Percentiles rank a stretch among this genome's conserved stretches.
Conservation (phyloP, 345 rosid genomes). For the Eucalyptus urophylla region DNA sequence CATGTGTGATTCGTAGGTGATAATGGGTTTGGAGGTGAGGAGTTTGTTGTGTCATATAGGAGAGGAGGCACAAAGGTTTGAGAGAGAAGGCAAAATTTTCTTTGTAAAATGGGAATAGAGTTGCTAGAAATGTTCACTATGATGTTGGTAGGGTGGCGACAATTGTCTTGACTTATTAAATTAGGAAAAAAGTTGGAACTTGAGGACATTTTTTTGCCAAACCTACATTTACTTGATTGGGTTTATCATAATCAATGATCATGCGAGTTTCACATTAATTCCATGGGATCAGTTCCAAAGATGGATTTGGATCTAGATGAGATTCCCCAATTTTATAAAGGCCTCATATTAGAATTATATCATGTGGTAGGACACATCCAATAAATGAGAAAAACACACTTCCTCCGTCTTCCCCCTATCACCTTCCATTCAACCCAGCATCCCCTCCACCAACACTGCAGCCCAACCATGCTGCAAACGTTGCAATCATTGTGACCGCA, state of each 20-base stretch:
- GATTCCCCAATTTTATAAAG: too few species aligned
- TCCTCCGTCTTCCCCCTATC: neutral
- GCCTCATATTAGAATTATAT: too few species aligned
- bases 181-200: neutral
- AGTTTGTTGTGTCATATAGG: neutral
- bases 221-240: neutral
- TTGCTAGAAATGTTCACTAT: neutral
- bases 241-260: too few species aligned
- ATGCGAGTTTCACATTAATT: rapidly evolving
- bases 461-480: too few species aligned
- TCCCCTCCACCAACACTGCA: too few species aligned
- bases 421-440: too few species aligned
- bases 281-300: rapidly evolving
- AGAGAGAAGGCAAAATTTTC: neutral
- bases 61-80: neutral
- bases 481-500: too few species aligned
- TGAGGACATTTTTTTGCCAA: neutral
- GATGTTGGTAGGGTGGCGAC: neutral
- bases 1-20: too few species aligned
- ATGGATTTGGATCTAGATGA: neutral
- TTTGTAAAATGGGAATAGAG: neutral
- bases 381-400: neutral
- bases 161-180: too few species aligned
- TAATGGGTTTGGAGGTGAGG: too few species aligned
- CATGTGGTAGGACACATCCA: neutral